These are phyloP conservation scores for Salix brachista DNA, from an alignment of 345 rosid genomes.

Conservation along the genomic window DNA sequence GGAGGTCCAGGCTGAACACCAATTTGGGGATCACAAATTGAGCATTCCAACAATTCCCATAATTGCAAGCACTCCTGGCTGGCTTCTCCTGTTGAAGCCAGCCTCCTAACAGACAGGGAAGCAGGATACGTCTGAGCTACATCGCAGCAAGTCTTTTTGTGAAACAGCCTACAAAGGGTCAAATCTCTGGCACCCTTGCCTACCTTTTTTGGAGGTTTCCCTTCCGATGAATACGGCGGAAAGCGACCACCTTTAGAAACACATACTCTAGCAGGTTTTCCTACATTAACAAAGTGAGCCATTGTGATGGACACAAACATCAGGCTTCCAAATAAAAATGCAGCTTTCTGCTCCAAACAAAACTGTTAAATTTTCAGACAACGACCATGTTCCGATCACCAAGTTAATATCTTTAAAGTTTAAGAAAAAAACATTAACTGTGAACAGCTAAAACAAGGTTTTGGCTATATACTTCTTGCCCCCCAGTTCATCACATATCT, in stretches of 20 bases:
- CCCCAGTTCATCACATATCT: neutral
- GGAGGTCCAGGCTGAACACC: constrained; percentile 91
- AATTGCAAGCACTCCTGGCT: constrained; percentile 64
- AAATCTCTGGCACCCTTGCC: constrained; percentile 70
- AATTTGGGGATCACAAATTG: constrained; percentile 81
- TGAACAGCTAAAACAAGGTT: neutral
- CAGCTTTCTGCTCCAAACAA: neutral
- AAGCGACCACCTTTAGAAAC: constrained; percentile 84
- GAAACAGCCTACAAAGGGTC: constrained; percentile 78
- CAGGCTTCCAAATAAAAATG: neutral
- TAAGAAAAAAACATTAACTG: neutral
- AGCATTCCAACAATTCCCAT: constrained; percentile 91
- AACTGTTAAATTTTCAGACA: neutral
- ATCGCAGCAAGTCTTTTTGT: constrained; percentile 78
- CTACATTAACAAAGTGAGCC: constrained; percentile 25
- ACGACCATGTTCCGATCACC: neutral
- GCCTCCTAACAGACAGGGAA: constrained; percentile 64
- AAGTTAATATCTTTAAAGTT: neutral
- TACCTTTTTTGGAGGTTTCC: constrained; percentile 67
- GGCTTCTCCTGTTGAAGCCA: constrained; percentile 84
- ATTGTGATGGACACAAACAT: neutral
- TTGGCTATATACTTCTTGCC: neutral
- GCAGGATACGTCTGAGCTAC: constrained; percentile 83
- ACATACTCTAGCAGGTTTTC: constrained; percentile 50
- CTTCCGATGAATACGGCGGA: constrained; percentile 65